phyloP scores from a whole-genome alignment of 2,329 filamentous ascomycete species.

The Fusarium sacchari region DNA sequence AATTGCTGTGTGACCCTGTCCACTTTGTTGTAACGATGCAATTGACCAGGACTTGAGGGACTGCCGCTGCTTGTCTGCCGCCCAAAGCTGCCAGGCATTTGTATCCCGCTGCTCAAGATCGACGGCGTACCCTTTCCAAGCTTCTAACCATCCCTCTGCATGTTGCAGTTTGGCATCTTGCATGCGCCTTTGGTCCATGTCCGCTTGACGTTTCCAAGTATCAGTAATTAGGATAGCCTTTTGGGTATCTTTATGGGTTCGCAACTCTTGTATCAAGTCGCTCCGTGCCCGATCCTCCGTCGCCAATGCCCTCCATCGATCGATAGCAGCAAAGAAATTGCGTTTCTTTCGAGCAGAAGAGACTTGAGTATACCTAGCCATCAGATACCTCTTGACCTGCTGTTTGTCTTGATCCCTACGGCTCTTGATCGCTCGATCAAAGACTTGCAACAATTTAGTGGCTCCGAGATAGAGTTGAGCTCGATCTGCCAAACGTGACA shows the following conservation, averaged over 20 bases:
- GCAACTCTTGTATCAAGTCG: constrained; percentile 28
- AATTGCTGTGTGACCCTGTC: constrained; percentile 51
- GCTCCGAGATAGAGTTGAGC: constrained; percentile 47
- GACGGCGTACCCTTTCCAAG: constrained; percentile 38
- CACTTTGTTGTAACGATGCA: constrained; percentile 49
- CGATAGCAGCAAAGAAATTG: constrained; percentile 47
- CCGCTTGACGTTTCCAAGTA: constrained; percentile 37
- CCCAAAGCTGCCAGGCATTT: constrained; percentile 48
- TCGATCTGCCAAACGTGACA: constrained; percentile 38
- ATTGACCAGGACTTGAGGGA: constrained; percentile 52
- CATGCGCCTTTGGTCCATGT: constrained; percentile 26
- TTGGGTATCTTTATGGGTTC: constrained; percentile 8
- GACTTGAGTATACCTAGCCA: constrained; percentile 49
- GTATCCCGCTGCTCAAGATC: constrained; percentile 40
- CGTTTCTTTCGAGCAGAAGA: constrained; percentile 48
- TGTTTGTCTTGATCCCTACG: constrained; percentile 44
- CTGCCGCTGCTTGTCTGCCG: constrained; percentile 46
- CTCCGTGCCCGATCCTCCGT: constrained; percentile 13
- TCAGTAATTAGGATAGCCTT: constrained; percentile 19
- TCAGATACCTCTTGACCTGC: constrained; percentile 47
- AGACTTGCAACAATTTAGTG: constrained; percentile 42
- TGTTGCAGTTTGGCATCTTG: constrained; percentile 35
- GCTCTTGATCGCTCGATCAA: constrained; percentile 41
- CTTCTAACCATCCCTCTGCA: constrained; percentile 30
- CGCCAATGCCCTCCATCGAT: constrained; percentile 44